Evolutionary conservation across 2,329 filamentous ascomycete species (phyloP).

Genomic region (Penicillium glabrum): DNA sequence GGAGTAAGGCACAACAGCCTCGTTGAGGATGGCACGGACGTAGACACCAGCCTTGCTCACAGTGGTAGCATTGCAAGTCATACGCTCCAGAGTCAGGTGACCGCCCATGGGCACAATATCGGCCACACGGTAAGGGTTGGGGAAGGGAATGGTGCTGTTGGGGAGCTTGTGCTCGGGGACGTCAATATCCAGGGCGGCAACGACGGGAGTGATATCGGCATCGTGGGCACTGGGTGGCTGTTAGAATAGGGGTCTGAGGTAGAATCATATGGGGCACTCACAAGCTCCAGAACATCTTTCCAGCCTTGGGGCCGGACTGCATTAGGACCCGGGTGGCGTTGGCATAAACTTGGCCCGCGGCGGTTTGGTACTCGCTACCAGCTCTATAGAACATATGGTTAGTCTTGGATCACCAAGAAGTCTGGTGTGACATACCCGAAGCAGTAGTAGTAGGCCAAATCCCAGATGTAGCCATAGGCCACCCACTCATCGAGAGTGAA

Average conservation of each 20-base stretch:
- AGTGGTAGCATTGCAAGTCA: slow-evolving; percentile 19
- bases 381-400: not conserved
- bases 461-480: slow-evolving; percentile 18
- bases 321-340: slow-evolving; percentile 21
- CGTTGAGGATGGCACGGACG: slow-evolving; percentile 22
- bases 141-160: slow-evolving; percentile 17
- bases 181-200: slow-evolving; percentile 19
- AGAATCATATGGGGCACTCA: not conserved
- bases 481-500: slow-evolving; percentile 26
- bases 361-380: slow-evolving; percentile 11
- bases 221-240: slow-evolving; percentile 3
- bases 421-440: slow-evolving; percentile 11
- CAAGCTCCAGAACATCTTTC: slow-evolving; percentile 14
- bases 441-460: slow-evolving; percentile 23
- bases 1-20: slow-evolving; percentile 20
- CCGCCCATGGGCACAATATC: slow-evolving; percentile 22
- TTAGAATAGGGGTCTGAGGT: not conserved
- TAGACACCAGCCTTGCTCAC: slow-evolving; percentile 14
- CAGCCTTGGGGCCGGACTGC: slow-evolving; percentile 13
- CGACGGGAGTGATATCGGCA: slow-evolving; percentile 16
- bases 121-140: slow-evolving; percentile 12
- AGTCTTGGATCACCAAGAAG: too few relatives aligned
- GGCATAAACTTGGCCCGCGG: slow-evolving; percentile 20
- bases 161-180: slow-evolving; percentile 18
- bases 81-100: slow-evolving; percentile 22